Base-by-base conservation (phyloP, 768 basidiomycete genomes). In the Lentinula aciculospora region DNA sequence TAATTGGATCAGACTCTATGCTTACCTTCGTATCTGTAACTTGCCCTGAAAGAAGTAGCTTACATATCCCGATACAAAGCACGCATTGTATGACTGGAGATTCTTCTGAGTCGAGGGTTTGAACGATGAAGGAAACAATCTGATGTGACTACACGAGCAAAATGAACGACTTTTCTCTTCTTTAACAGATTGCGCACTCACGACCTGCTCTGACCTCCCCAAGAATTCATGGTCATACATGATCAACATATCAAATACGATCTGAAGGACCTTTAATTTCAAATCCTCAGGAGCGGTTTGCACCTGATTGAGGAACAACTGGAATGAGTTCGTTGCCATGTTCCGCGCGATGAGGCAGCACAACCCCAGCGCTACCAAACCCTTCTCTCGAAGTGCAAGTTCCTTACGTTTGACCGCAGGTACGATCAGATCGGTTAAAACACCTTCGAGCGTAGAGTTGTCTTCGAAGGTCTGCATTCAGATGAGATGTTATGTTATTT, bases 331-430 rank as follows among this genome's bases (percentile, higher is more conserved):
- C 42, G 81, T 57, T 0, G 85, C 85, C 81, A 88, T 85, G 63
- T 81, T 81, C 78, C 84, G 60, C 1, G 89, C 92, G 59, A 97
- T 92, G 58, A 94, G 81, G 65, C 88, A 93, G 67, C 91, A 93
- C 13, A 95, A 74, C 1, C 92, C 93, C 1, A 97, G 75, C 59
- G 85, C 83, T 57, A 90, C 74, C 10, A 94, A 76, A 1, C 92
- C 92, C 68, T 88, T 86, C 69, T 93, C 89, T 39, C 91, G 80
- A 64, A 95, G 77, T 0, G 80, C 76, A 4, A 90, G 77, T 63
- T 96, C 93, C 71, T 95, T 95, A 53, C 92, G 83, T 66, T 88
- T 86, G 44, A 98, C 91, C 4, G 92, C 84, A 2, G 96, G 96
- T 31, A 97, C 83, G 65, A 98, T 92, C 17, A 99, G 75, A 63